Base-by-base conservation (phyloP, 1,284 basidiomycete species). In the Cutaneotrichosporon sp. region DNA sequence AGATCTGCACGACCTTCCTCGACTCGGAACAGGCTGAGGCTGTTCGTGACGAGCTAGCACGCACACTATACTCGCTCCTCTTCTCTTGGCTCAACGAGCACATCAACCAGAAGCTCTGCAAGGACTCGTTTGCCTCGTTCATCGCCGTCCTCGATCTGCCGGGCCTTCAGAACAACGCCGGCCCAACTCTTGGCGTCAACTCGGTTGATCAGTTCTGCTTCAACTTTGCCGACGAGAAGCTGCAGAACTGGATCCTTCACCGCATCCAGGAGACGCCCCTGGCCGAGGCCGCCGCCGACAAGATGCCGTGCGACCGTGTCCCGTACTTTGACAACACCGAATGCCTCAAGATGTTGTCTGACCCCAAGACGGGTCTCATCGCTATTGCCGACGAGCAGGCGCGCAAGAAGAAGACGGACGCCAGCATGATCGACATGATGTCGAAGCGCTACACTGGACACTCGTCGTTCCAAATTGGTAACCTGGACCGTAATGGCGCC, bases 341-440 rank as follows among this genome's bases (percentile, higher is more conserved):
- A 70, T 90, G 88, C 61, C 74, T 97, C 29, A 84, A 89, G 11
- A 79, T 99, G 42, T 77, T 98, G 38, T 86, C 90, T 65, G 87
- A 91, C 70, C 80, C 81, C 60, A 92, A 90, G 3, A 90, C 90
- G 14, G 94, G 96, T 4, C 79, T 98, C 27, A 85, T 97, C 48
- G 90, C 94, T 68, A 97, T 97, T 73, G 90, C 97, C 85, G 93
- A 97, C 69, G 94, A 98, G 68, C 91, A 97, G 74, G 87, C 91
- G 10, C 81, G 86, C 16, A 81, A 88, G 35, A 92, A 91, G 77
- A 94, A 93, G 83, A 91, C 85, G 7, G 90, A 97, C 65, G 81
- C 86, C 52, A 90, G 87, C 4, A 96, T 97, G 90, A 84, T 94
- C 16, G 90, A 97, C 61, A 89, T 92, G 0, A 91, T 97, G 68